Percentiles rank a stretch among this genome's conserved stretches.
These are phyloP conservation scores for Yamadazyma membranifaciens DNA, from an alignment of 1,139 yeast genomes.

Conservation along the genomic window DNA sequence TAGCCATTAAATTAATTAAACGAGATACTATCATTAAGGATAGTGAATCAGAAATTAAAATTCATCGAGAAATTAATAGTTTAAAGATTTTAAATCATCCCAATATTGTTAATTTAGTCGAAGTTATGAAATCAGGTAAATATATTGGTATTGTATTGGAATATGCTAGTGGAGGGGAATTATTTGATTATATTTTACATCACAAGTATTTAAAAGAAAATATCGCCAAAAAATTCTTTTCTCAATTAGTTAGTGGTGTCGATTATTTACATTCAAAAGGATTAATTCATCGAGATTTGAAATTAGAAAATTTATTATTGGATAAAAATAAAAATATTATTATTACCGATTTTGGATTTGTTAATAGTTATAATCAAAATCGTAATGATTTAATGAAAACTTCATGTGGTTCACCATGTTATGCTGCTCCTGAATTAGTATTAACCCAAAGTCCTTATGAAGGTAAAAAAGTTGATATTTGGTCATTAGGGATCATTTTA, in stretches of 20 bases:
- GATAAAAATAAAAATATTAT: constrained; percentile 80
- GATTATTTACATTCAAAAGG: constrained; percentile 86
- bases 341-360: constrained; percentile 87
- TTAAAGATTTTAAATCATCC: constrained; percentile 80
- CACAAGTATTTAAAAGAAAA: constrained; percentile 85
- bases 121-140: constrained; percentile 89
- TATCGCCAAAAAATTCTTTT: constrained; percentile 82
- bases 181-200: constrained; percentile 86
- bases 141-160: constrained; percentile 95
- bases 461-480: constrained; percentile 92
- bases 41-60: constrained; percentile 81
- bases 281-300: constrained; percentile 76
- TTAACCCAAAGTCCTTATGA: constrained; percentile 84
- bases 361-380: constrained; percentile 69
- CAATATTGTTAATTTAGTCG: constrained; percentile 86
- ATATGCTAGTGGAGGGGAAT: constrained; percentile 96
- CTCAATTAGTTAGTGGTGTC: constrained; percentile 92
- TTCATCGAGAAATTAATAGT: constrained; percentile 91
- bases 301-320: constrained; percentile 66
- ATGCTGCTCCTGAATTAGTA: constrained; percentile 97
- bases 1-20: constrained; percentile 88
- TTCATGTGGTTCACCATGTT: constrained; percentile 96
- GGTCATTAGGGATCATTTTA: constrained; percentile 95
- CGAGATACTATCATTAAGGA: constrained; percentile 83
- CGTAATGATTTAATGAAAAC: constrained; percentile 86